Base-by-base conservation (phyloP, 805 yeast species). In the Hemisphaericaspora nanyangensis region DNA sequence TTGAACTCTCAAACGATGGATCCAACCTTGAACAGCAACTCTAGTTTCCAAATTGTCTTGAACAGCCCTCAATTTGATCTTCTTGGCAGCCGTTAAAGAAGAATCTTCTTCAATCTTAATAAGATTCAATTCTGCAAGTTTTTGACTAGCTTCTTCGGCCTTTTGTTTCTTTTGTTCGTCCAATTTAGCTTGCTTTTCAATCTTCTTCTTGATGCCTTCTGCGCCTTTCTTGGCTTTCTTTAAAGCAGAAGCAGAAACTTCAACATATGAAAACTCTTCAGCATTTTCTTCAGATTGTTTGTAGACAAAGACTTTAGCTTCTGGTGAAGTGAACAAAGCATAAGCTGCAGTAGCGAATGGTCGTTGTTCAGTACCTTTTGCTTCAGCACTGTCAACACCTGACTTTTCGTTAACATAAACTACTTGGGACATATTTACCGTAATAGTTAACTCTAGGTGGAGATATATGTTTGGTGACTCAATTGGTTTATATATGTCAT, bases 141-240 rank as follows among this genome's bases (percentile, higher is more conserved):
- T 75, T 56, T 81, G 79, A 37, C 85, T 83, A 32, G 79, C 79
- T 42, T 88, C 95, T 17, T 52, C 63, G 28, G 54, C 58, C 42
- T 55, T 57, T 31, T 79, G 82, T 35, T 81, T 82, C 32, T 77
- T 82, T 53, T 77, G 78, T 49, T 79, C 80, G 27, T 74, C 79
- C 49, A 73, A 56, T 54, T 74, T 73, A 51, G 79, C 72, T 34
- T 77, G 78, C 68, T 83, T 84, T 46, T 80, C 88, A 37, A 71
- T 76, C 63, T 82, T 85, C 70, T 90, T 91, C 66, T 79, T 87
- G 47, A 93, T 70, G 5, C 95, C 91, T 25, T 90, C 97, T 41
- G 85, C 93, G 44, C 96, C 97, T 63, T 93, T 93, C 65, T 86
- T 87, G 52, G 98, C 97, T 68, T 91, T 93, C 70, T 93, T 93